These are phyloP conservation scores for Fusarium equiseti DNA, from an alignment of 2,329 filamentous ascomycete species.

Conservation along the genomic window DNA sequence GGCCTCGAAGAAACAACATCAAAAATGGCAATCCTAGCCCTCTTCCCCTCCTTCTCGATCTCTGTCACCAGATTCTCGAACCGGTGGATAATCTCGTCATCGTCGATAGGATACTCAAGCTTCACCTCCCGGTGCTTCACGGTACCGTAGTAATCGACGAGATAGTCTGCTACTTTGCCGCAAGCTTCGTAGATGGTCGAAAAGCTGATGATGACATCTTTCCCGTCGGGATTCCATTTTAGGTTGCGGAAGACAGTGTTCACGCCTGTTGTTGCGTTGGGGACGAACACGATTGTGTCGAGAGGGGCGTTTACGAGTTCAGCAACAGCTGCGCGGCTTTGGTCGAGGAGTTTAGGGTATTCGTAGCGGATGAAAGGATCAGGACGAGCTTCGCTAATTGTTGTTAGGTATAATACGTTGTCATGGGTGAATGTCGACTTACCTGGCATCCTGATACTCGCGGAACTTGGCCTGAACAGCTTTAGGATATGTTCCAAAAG, in stretches of 20 bases:
- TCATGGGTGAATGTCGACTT: background rate
- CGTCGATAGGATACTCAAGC: constrained; percentile 76
- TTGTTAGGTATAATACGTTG: background rate
- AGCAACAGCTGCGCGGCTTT: constrained; percentile 76
- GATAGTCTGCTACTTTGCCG: constrained; percentile 76
- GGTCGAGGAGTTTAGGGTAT: constrained; percentile 71
- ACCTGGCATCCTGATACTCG: constrained; percentile 71
- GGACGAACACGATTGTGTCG: constrained; percentile 79
- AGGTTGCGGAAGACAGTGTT: constrained; percentile 86
- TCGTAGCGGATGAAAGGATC: constrained; percentile 82
- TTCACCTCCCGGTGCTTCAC: constrained; percentile 66
- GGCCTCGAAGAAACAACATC: constrained; percentile 85
- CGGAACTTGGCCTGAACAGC: constrained; percentile 70
- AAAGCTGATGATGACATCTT: constrained; percentile 84
- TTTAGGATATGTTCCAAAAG: constrained; percentile 81
- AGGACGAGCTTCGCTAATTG: constrained; percentile 69
- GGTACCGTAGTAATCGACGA: constrained; percentile 72
- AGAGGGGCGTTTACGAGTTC: constrained; percentile 73
- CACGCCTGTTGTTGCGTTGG: constrained; percentile 82
- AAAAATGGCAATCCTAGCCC: constrained; percentile 74
- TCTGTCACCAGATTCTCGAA: constrained; percentile 71
- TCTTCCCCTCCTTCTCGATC: constrained; percentile 67
- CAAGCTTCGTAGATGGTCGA: constrained; percentile 83
- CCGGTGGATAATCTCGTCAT: constrained; percentile 71
- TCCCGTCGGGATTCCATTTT: constrained; percentile 73